Evolutionary conservation across 176 grass and related monocot genomes (phyloP).

Genomic region (Oropetium thomaeum): DNA sequence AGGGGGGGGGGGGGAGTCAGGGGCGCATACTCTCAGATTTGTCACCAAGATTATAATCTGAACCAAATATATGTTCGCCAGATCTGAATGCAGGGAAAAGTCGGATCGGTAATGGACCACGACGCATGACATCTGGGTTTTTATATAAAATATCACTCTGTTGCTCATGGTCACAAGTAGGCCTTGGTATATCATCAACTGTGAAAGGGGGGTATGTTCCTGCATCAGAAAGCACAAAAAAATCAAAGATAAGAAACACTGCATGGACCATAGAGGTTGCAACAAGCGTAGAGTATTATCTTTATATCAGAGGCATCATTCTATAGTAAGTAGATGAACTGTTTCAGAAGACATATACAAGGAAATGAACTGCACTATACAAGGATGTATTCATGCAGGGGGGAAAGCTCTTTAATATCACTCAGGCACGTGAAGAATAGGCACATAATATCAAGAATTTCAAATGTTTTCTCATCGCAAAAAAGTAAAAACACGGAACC

Average conservation of each 20-base stretch:
- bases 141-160: neutral
- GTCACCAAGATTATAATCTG: slow-evolving; percentile 21
- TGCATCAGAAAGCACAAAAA: neutral
- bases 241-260: neutral
- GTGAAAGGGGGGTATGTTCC: neutral
- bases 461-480: neutral
- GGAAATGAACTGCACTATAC: neutral
- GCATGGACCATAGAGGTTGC: neutral
- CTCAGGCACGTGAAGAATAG: too few relatives aligned
- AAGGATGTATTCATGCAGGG: neutral
- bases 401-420: neutral
- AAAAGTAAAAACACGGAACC: neutral
- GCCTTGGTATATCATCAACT: slow-evolving; percentile 23
- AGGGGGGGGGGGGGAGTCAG: neutral
- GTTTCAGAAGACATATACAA: neutral
- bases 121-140: neutral
- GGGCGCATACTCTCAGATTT: slow-evolving; percentile 2
- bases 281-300: neutral
- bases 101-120: neutral
- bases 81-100: slow-evolving; percentile 5
- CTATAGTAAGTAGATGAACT: neutral
- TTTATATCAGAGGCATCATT: neutral
- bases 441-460: too few relatives aligned
- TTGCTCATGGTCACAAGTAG: neutral
- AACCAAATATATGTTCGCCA: neutral